phyloP scores from a whole-genome alignment of 2,329 filamentous ascomycete species.

The Talaromyces sp. region DNA sequence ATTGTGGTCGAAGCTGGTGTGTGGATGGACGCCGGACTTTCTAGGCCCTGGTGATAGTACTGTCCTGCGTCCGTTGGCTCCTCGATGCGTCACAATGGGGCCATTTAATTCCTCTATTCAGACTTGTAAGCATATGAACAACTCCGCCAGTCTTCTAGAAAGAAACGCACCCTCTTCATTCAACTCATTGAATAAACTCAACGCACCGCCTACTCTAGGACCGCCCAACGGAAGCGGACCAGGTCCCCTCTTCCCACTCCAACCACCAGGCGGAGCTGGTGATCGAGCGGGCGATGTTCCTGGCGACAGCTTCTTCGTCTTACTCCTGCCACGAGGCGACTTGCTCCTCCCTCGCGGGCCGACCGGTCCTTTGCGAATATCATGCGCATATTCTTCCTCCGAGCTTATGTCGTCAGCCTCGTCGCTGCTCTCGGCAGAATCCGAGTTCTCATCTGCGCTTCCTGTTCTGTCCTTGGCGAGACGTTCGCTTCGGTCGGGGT shows the following conservation, averaged over 20 bases:
- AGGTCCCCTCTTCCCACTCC: constrained; percentile 31
- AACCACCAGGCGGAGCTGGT: constrained; percentile 31
- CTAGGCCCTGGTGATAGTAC: constrained; percentile 46
- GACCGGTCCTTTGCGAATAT: constrained; percentile 38
- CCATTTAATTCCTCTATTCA: constrained; percentile 14
- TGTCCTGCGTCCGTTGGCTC: constrained; percentile 53
- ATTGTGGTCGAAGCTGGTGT: constrained; percentile 75
- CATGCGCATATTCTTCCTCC: constrained; percentile 60
- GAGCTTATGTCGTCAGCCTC: constrained; percentile 55
- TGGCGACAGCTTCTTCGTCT: constrained; percentile 23
- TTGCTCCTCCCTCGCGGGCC: constrained; percentile 22
- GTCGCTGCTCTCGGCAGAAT: constrained; percentile 65
- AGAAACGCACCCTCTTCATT: constrained; percentile 70
- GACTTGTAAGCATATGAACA: not conserved
- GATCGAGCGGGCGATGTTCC: constrained; percentile 13
- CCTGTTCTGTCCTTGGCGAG: constrained; percentile 69
- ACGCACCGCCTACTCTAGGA: constrained; percentile 41
- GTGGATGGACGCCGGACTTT: constrained; percentile 66
- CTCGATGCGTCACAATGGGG: constrained; percentile 16
- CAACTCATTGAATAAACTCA: constrained; percentile 67
- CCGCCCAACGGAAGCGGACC: constrained; percentile 16
- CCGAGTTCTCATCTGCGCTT: constrained; percentile 55
- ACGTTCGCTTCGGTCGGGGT: constrained; percentile 49
- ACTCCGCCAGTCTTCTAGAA: not conserved
- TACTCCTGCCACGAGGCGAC: constrained; percentile 26